Base-by-base conservation (phyloP, 2,329 filamentous ascomycete species). In the Paracamarosporium sp. region DNA sequence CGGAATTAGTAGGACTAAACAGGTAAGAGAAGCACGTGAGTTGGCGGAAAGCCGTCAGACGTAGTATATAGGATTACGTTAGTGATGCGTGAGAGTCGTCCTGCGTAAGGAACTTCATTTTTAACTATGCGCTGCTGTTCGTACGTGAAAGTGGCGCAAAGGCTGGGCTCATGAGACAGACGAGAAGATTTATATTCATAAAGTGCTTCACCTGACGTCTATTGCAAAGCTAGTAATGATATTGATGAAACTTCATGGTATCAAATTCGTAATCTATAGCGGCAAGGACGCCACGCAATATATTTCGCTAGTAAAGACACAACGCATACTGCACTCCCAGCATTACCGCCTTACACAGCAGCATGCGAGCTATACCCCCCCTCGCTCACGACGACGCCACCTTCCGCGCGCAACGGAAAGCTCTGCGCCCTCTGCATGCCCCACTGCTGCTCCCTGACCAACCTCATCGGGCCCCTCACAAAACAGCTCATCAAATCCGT, bases 401-500 rank as follows among this genome's bases (percentile, higher is more conserved):
- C 24, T 24, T 63, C 53, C 17, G 25, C 53, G 3, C 12, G 31
- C 8, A 55, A 38, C 17, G 56, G 51, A 30, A 69, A 56, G 50
- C 64, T 68, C 30, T 60, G 55, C 46, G 66, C 56, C 22, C 67
- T 58, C 33, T 62, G 33, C 28, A 73, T 67, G 28, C 63, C 60
- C 53, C 64, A 57, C 53, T 71, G 63, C 48, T 74, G 71, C 20
- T 70, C 66, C 31, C 64, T 62, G 0, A 75, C 58, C 36, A 75
- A 53, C 48, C 70, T 61, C 70, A 74, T 73, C 2, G 72, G 70
- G 1, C 72, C 71, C 13, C 66, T 60, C 5, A 70, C 54, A 53
- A 72, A 73, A 1, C 66, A 65, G 1, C 62, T 63, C 12, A 73
- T 41, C 31, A 74, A 45, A 60, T 74, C 71, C 3, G 57, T 62